Conservation (phyloP, 2,329 filamentous ascomycete species). For the Rhinocladiella mackenziei region DNA sequence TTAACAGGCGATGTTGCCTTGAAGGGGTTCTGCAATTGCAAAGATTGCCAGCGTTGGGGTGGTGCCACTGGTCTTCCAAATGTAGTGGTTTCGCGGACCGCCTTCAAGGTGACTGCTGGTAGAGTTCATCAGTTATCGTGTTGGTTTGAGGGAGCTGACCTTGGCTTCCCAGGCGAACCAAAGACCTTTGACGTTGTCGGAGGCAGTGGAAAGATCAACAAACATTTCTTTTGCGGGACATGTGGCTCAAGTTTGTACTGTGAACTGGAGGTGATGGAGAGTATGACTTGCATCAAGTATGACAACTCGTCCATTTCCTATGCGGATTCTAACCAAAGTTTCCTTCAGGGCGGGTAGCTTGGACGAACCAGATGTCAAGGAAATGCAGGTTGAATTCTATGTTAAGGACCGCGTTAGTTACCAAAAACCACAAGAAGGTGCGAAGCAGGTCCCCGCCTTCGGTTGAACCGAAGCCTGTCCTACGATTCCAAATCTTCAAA, state of each 20-base stretch:
- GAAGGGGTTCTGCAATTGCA: constrained; percentile 52
- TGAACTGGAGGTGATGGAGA: constrained; percentile 52
- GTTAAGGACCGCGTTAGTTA: constrained; percentile 49
- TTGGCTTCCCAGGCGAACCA: constrained; percentile 32
- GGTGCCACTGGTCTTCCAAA: constrained; percentile 52
- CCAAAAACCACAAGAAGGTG: constrained; percentile 41
- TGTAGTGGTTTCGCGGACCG: constrained; percentile 46
- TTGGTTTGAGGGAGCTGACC: no score
- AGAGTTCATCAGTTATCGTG: no score
- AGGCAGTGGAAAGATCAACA: constrained; percentile 52
- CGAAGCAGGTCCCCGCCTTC: constrained; percentile 44
- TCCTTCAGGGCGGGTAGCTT: constrained; percentile 50
- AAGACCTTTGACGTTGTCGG: constrained; percentile 48
- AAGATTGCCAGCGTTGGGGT: constrained; percentile 54
- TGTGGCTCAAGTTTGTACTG: constrained; percentile 53
- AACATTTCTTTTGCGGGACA: constrained; percentile 52
- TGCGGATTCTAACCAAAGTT: no score
- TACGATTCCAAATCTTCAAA: no score
- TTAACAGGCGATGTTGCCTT: constrained; percentile 40
- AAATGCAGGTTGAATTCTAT: constrained; percentile 52
- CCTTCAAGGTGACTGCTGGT: constrained; percentile 50
- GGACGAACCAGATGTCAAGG: constrained; percentile 44
- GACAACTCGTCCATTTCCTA: no score
- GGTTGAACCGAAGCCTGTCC: no score
- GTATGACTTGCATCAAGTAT: constrained; percentile 49